Evolutionary conservation across 2,329 filamentous ascomycete genomes (phyloP).

Genomic region (Apiospora hydei): DNA sequence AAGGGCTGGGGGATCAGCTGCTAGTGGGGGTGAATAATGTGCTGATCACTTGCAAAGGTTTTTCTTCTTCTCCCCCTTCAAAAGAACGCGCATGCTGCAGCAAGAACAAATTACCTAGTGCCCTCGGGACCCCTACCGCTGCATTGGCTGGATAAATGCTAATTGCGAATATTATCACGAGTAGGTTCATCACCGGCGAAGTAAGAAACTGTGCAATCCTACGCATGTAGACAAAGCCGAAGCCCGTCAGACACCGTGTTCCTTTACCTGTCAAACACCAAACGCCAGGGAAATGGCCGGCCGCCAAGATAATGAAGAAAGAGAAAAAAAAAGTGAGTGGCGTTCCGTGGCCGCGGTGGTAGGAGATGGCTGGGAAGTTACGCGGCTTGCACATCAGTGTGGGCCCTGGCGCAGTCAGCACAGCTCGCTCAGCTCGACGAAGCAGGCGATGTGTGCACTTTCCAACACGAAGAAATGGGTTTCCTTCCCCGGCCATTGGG

Average conservation of each 20-base stretch:
- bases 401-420: conserved; percentile 3
- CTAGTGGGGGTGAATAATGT: neutral
- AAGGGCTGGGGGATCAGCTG: conserved; percentile 6
- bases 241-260: neutral
- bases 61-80: neutral
- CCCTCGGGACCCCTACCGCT: neutral
- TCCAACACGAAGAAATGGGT: neutral
- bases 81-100: neutral
- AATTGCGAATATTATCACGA: neutral
- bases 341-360: conserved; percentile 3
- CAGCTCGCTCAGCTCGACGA: neutral
- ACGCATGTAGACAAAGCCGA: neutral
- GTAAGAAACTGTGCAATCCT: neutral
- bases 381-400: conserved; percentile 11
- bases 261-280: too few relatives aligned
- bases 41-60: neutral
- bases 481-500: neutral
- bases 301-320: too few relatives aligned
- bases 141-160: neutral
- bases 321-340: neutral
- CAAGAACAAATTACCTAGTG: neutral
- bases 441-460: neutral
- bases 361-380: conserved; percentile 16
- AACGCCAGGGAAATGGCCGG: neutral
- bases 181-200: conserved; percentile 11